Conservation (phyloP, 352 stramenopile species). For the Phytophthora palmivora region DNA sequence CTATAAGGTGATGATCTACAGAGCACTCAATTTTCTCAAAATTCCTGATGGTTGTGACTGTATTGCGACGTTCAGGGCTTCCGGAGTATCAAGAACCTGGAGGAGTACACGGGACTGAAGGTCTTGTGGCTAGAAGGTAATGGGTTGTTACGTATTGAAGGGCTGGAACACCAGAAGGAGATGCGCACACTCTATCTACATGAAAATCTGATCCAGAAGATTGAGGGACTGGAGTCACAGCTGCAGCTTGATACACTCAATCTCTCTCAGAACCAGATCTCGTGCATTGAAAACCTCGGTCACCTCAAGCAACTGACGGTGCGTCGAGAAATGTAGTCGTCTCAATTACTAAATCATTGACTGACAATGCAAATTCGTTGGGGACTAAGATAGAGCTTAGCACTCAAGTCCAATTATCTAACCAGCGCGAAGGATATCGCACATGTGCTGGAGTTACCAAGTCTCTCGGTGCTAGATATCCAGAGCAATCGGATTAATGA, state of each 20-base stretch:
- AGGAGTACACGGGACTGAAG: constrained; percentile 95
- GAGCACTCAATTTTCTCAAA: no score
- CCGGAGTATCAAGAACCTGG: constrained; percentile 92
- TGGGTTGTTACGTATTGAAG: constrained; percentile 90
- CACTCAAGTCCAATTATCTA: constrained; percentile 83
- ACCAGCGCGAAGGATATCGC: constrained; percentile 62
- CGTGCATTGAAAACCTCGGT: constrained; percentile 74
- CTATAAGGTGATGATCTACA: constrained; percentile 72
- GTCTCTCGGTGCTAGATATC: constrained; percentile 78
- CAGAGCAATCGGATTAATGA: constrained; percentile 86
- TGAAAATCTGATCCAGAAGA: constrained; percentile 95
- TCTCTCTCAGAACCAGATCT: constrained; percentile 85
- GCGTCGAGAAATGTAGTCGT: constrained; percentile 29
- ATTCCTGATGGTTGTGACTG: no score
- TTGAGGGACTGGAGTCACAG: constrained; percentile 81
- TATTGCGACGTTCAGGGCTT: constrained; percentile 59
- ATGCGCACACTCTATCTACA: constrained; percentile 94
- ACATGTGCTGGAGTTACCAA: constrained; percentile 72
- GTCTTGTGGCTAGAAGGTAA: constrained; percentile 96
- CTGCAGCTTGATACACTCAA: constrained; percentile 77
- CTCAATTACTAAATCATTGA: constrained; percentile 1
- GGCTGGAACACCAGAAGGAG: constrained; percentile 85
- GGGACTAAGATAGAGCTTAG: constrained; percentile 50
- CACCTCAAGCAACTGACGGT: constrained; percentile 80
- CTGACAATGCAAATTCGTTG: not conserved